A percentile compares a stretch with the other conserved stretches of the same genome.
Evolutionary conservation across 176 grass and related monocot species (phyloP).

Genomic region (Carex myosuroides): DNA sequence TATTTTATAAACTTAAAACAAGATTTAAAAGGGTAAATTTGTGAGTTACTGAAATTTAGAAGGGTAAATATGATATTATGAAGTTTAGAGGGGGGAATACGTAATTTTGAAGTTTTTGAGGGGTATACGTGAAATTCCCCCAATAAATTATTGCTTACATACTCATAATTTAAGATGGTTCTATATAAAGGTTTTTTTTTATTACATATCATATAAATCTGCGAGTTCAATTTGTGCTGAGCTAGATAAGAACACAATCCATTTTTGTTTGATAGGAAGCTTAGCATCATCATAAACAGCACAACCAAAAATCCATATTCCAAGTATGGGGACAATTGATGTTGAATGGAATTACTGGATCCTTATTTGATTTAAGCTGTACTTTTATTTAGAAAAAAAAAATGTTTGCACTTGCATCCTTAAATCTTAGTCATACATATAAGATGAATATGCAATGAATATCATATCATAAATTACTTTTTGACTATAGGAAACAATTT

Average conservation of each 20-base stretch:
- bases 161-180: not conserved
- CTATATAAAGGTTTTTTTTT: not conserved
- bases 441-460: not conserved
- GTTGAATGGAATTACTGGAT: not conserved
- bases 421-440: slow-evolving; percentile 11
- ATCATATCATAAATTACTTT: not conserved
- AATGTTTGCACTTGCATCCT: slow-evolving; percentile 3
- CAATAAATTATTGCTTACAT: not conserved
- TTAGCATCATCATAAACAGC: not conserved
- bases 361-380: slow-evolving; percentile 5
- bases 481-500: slow-evolving; percentile 9
- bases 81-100: no score
- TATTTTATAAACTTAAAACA: no score
- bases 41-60: no score
- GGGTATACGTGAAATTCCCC: no score
- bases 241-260: not conserved
- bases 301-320: slow-evolving; percentile 8
- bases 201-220: not conserved
- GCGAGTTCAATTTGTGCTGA: not conserved
- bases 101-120: no score
- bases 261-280: not conserved
- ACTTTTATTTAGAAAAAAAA: not conserved
- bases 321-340: not conserved
- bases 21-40: no score
- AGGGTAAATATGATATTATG: no score